Base-by-base conservation (phyloP, 352 stramenopile genomes). In the Phytophthora capsici region DNA sequence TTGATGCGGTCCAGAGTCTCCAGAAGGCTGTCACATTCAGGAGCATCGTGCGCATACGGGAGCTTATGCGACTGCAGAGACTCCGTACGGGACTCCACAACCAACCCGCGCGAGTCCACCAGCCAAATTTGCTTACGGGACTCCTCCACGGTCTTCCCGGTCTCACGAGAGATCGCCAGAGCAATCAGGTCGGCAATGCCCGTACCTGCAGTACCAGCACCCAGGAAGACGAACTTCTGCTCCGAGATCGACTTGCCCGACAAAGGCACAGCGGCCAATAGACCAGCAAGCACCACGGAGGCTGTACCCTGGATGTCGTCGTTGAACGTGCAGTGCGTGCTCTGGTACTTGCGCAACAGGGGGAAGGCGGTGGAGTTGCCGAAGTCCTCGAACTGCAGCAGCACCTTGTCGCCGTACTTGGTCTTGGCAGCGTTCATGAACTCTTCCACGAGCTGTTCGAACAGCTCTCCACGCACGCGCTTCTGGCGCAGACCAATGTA, bases 261-360 rank as follows among this genome's bases (percentile, higher is more conserved):
- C 13, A 94, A 71, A 16, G 80, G 77, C 36, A 92, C 77, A 36
- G 88, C 84, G 25, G 86, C 83, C 9, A 90, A 63, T 13, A 95
- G 83, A 60, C 88, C 86, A 13, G 74, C 86, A 20, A 97, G 76
- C 10, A 93, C 85, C 22, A 92, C 86, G 4, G 83, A 93, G 1
- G 84, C 83, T 1, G 87, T 91, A 51, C 84, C 87, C 56, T 99
- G 97, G 71, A 99, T 99, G 69, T 99, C 97, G 82, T 99, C 97
- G 75, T 99, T 99, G 77, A 98, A 98, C 8, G 83, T 91, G 70
- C 75, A 92, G 71, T 94, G 88, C 20, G 81, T 93, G 63, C 90
- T 78, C 67, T 93, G 77, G 62, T 86, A 95, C 71, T 94, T 93
- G 63, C 84, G 84, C 59, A 96, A 71, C 43, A 96, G 57, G 52